Evolutionary conservation across 1,284 basidiomycete genomes (phyloP), one percentile per base, ranked within the genome.

Genomic region (Irpex lacteus): DNA sequence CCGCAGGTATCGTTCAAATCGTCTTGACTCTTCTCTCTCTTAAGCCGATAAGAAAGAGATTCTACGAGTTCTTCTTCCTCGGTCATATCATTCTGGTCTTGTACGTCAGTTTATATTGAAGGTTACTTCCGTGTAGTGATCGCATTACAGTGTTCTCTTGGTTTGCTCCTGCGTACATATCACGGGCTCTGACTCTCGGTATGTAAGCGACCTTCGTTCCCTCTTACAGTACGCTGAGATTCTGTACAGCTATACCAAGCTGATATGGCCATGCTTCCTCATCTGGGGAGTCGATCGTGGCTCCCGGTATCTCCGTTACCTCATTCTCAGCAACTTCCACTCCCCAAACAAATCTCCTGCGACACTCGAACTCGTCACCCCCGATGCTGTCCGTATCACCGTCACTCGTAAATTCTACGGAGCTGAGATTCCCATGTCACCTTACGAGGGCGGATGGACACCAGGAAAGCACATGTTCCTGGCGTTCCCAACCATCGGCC

Each of bases 61-160:
- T 76, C 50, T 81, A 81, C 70, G 80, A 82, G 68, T 68, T 75
- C 60, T 83, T 82, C 74, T 73, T 80, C 59, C 66, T 78, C 38
- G 67, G 70, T 15, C 81, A 82, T 68, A 75, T 81, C 65, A 63
- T 75, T 15, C 70, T 81, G 58, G 74, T 76, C 52, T 63, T 71
- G 74, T 75, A 49, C 58, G 71, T 36, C 11, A 34, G 65, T 60
- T 11, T 15, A 38, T 19, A 32, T 38, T 2, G 18, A 3, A 26
- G 9, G 19, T 38, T 4, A 32, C 8, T 4, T 13, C 9, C 3
- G 4, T 34, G 32, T 34, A 32, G 60, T 63, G 38, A 62, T 32
- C 19, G 11, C 50, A 50, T 19, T 62, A 38, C n/a, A 70, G 69
- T 19, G 38, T 67, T 11, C 66, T 69, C 44, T 53, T 69, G 37